Evolutionary conservation across 192 early-diverging fungal species (phyloP).

Genomic region (Lobosporangium transversale): DNA sequence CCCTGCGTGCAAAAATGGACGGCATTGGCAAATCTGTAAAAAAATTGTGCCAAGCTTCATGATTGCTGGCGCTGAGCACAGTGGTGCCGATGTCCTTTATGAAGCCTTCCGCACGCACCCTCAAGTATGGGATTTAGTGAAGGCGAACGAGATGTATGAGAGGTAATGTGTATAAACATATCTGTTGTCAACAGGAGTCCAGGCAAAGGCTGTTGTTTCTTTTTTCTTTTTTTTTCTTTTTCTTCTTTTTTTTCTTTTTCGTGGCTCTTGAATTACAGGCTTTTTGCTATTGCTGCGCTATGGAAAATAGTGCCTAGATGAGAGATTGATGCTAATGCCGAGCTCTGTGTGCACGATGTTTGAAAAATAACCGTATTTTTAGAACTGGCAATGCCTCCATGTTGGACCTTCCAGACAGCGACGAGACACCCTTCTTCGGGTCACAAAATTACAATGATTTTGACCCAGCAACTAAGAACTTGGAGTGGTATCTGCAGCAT

Average conservation of each 20-base stretch:
- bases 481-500: constrained; percentile 51
- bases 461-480: constrained; percentile 42
- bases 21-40: constrained; percentile 56
- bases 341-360: too few relatives aligned
- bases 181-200: background rate
- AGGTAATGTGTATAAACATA: constrained; percentile 15
- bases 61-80: constrained; percentile 62
- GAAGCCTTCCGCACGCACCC: constrained; percentile 58
- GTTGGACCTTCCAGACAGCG: constrained; percentile 29
- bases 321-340: too few relatives aligned
- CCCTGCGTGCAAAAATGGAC: constrained; percentile 53
- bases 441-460: constrained; percentile 47
- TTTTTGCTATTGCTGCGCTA: too few relatives aligned
- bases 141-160: constrained; percentile 52
- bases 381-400: constrained; percentile 42
- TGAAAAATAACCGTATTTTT: too few relatives aligned
- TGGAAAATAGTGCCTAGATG: too few relatives aligned
- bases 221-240: background rate
- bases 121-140: constrained; percentile 54
- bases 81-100: constrained; percentile 55
- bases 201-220: background rate
- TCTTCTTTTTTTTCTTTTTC: background rate
- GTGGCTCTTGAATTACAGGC: too few relatives aligned
- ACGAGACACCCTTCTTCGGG: constrained; percentile 46
- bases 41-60: constrained; percentile 65